Conservation (phyloP, 805 yeast genomes). For the Candida khao-thaluensis region DNA sequence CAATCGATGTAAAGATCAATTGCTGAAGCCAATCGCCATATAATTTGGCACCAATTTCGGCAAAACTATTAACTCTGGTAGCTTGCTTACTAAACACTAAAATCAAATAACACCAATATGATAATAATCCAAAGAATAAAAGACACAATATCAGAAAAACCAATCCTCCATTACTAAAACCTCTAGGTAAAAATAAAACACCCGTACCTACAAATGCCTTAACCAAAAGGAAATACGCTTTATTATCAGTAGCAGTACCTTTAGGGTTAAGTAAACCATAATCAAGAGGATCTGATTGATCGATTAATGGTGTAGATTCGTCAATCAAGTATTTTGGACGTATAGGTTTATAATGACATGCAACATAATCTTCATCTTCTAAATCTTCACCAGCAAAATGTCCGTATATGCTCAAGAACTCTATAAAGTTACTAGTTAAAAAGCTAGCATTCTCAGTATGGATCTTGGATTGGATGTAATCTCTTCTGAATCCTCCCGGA, state of each 20-base stretch:
- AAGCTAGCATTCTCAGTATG: constrained; percentile 40
- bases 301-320: constrained; percentile 35
- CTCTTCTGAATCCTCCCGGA: constrained; percentile 83
- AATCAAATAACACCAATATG: constrained; percentile 76
- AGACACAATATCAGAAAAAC: constrained; percentile 54
- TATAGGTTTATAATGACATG: constrained; percentile 43
- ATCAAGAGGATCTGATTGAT: constrained; percentile 11
- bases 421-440: constrained; percentile 70
- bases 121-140: constrained; percentile 61
- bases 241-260: constrained; percentile 71
- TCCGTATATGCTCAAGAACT: constrained; percentile 75
- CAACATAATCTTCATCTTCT: constrained; percentile 62
- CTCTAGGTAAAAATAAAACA: constrained; percentile 66
- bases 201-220: constrained; percentile 82
- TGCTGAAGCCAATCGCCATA: constrained; percentile 68
- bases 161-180: constrained; percentile 72
- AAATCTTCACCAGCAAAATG: constrained; percentile 85
- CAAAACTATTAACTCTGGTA: constrained; percentile 70
- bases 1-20: constrained; percentile 60
- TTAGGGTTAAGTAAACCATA: constrained; percentile 27
- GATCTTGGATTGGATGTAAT: constrained; percentile 46
- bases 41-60: constrained; percentile 65
- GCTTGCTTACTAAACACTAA: constrained; percentile 57
- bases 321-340: constrained; percentile 25
- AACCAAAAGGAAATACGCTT: constrained; percentile 67